Evolutionary conservation across 805 yeast species (phyloP).

Genomic region (Yarrowia keelungensis): DNA sequence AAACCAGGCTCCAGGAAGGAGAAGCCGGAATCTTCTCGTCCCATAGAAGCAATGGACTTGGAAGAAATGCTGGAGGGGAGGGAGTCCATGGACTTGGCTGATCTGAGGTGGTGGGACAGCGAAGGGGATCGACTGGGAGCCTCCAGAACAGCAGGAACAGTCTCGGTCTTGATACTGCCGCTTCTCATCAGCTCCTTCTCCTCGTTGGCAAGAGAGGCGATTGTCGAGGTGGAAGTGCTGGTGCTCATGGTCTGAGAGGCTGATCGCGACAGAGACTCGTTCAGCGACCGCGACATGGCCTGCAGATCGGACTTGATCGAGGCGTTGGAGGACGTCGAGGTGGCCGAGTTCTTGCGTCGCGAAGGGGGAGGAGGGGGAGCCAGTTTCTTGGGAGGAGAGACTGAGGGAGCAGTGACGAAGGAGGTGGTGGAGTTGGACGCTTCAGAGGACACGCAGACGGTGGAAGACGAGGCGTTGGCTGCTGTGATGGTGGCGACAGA

Average conservation of each 20-base stretch:
- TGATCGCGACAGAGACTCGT: conserved; percentile 10
- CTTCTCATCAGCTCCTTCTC: conserved; percentile 22
- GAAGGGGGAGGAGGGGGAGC: conserved; percentile 36
- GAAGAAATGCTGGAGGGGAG: conserved; percentile 28
- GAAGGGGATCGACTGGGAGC: conserved; percentile 2
- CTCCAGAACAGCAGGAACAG: neutral
- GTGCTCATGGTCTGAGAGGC: conserved; percentile 19
- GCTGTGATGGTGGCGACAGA: conserved; percentile 21
- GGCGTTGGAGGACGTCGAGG: neutral
- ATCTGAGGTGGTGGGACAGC: conserved; percentile 9
- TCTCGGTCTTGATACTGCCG: neutral
- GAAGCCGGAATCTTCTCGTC: conserved; percentile 27
- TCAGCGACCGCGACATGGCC: conserved; percentile 32
- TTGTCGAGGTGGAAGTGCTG: conserved; percentile 7
- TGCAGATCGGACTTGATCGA: conserved; percentile 33
- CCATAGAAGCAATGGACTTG: conserved; percentile 18
- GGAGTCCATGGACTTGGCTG: conserved; percentile 33
- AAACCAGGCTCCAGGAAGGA: conserved; percentile 25
- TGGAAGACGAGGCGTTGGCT: neutral
- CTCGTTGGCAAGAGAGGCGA: conserved; percentile 15
- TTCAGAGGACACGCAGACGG: neutral
- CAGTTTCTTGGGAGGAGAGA: conserved; percentile 9
- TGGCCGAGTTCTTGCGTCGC: conserved; percentile 6
- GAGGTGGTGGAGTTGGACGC: conserved; percentile 4
- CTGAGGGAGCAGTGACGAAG: conserved; percentile 13